These are phyloP conservation scores for Oryza australiensis DNA, from an alignment of 176 grass and related monocot species.

Conservation along the genomic window DNA sequence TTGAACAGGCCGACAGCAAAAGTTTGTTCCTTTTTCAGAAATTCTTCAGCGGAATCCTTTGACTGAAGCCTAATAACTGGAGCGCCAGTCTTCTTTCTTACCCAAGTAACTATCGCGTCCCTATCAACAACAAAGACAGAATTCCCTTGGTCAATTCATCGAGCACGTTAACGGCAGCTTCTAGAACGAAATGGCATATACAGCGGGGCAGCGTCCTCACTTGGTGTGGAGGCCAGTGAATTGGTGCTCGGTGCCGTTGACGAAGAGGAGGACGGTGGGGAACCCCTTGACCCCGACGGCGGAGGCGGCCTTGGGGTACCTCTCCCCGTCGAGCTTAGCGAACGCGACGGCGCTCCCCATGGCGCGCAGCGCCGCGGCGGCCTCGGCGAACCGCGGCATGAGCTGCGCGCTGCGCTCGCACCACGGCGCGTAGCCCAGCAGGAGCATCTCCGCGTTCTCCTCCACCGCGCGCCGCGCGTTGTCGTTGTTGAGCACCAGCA, in stretches of 20 bases:
- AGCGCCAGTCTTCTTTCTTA: constrained; percentile 84
- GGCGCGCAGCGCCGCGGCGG: constrained; percentile 68
- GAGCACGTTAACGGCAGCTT: neutral
- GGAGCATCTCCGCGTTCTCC: constrained; percentile 65
- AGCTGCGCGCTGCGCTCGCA: constrained; percentile 83
- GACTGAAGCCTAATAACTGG: constrained; percentile 71
- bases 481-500: constrained; percentile 83
- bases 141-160: constrained; percentile 24
- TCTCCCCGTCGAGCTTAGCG: constrained; percentile 91
- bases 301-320: constrained; percentile 73
- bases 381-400: constrained; percentile 95
- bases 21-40: constrained; percentile 58
- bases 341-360: constrained; percentile 73
- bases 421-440: constrained; percentile 92
- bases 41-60: constrained; percentile 63
- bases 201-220: constrained; percentile 35
- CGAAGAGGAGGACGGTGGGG: constrained; percentile 82
- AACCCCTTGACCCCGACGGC: constrained; percentile 75
- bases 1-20: constrained; percentile 76
- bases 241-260: constrained; percentile 63
- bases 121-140: constrained; percentile 36
- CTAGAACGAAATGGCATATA: neutral
- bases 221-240: constrained; percentile 84
- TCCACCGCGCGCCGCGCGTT: constrained; percentile 63
- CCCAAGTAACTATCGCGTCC: constrained; percentile 91